A percentile compares a stretch with the other conserved stretches of the same genome.
phyloP scores from a whole-genome alignment of 2,329 filamentous ascomycete species.

The Diaporthe batatas region DNA sequence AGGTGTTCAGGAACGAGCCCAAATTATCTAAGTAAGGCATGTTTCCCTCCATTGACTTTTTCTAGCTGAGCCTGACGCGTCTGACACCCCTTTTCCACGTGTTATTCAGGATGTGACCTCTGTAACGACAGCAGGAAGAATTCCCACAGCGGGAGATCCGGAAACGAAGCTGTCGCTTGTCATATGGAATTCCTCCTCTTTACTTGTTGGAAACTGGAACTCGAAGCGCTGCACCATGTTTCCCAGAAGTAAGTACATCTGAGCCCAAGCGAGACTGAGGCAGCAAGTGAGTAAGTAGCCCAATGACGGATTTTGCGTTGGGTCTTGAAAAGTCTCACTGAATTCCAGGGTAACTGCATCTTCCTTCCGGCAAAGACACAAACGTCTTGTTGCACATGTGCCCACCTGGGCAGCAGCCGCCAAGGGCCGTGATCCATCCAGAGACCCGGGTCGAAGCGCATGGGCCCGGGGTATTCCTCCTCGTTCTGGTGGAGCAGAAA shows the following conservation, averaged over 20 bases:
- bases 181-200: neutral
- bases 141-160: neutral
- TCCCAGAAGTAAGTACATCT: neutral
- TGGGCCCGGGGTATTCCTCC: constrained; percentile 43
- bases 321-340: neutral
- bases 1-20: too few relatives aligned
- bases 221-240: neutral
- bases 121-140: neutral
- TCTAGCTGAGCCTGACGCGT: too few relatives aligned
- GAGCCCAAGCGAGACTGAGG: neutral
- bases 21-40: too few relatives aligned
- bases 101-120: neutral
- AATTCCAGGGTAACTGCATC: neutral
- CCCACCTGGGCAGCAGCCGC: too few relatives aligned
- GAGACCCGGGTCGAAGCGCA: constrained; percentile 23
- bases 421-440: constrained; percentile 1
- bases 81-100: too few relatives aligned
- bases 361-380: neutral
- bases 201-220: neutral
- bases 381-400: constrained; percentile 1
- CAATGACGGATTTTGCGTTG: neutral
- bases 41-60: too few relatives aligned
- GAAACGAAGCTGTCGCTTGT: neutral
- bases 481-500: constrained; percentile 46
- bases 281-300: too few relatives aligned